phyloP scores from a whole-genome alignment of 2,329 filamentous ascomycete species.

The Aspergillus candidus region DNA sequence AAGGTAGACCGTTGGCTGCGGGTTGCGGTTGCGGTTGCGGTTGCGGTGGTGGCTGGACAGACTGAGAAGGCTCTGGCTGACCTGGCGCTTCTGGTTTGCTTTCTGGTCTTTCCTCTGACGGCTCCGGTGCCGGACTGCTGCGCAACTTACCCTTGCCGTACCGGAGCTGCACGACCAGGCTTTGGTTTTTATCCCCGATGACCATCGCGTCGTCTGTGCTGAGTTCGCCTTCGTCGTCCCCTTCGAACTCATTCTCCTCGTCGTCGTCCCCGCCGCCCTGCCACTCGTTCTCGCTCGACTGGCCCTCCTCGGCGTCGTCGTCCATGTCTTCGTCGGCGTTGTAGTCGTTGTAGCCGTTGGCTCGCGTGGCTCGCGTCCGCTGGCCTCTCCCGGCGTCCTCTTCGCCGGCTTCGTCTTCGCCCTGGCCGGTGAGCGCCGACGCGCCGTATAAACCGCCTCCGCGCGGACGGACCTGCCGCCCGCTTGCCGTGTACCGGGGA shows the following conservation, averaged over 20 bases:
- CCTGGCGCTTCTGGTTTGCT: slow-evolving; percentile 9
- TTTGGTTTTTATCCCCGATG: slow-evolving; percentile 47
- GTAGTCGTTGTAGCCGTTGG: slow-evolving; percentile 46
- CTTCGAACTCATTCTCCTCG: slow-evolving; percentile 61
- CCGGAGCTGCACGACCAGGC: slow-evolving; percentile 67
- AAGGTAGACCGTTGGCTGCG: slow-evolving; percentile 1
- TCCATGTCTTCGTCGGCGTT: slow-evolving; percentile 59
- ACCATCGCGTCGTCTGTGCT: slow-evolving; percentile 43
- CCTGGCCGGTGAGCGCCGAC: slow-evolving; percentile 50
- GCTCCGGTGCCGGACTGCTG: slow-evolving; percentile 16
- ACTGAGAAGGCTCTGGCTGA: not conserved
- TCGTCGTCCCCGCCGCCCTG: slow-evolving; percentile 73
- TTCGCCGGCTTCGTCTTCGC: slow-evolving; percentile 41
- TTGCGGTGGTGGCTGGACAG: slow-evolving; percentile 5
- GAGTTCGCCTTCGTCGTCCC: slow-evolving; percentile 40
- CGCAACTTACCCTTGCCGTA: slow-evolving; percentile 31
- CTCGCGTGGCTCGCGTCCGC: slow-evolving; percentile 28
- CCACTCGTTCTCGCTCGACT: slow-evolving; percentile 59
- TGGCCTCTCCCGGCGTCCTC: slow-evolving; percentile 35
- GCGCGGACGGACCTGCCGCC: slow-evolving; percentile 64
- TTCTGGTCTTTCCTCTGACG: slow-evolving; percentile 6
- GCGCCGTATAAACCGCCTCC: slow-evolving; percentile 52
- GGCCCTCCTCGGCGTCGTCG: slow-evolving; percentile 58
- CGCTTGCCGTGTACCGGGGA: slow-evolving; percentile 72
- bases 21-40: slow-evolving; percentile 5